A percentile compares a stretch with the other conserved stretches of the same genome.
Evolutionary conservation across 2,329 filamentous ascomycete genomes (phyloP).

Genomic region (Aspergillus sp.): DNA sequence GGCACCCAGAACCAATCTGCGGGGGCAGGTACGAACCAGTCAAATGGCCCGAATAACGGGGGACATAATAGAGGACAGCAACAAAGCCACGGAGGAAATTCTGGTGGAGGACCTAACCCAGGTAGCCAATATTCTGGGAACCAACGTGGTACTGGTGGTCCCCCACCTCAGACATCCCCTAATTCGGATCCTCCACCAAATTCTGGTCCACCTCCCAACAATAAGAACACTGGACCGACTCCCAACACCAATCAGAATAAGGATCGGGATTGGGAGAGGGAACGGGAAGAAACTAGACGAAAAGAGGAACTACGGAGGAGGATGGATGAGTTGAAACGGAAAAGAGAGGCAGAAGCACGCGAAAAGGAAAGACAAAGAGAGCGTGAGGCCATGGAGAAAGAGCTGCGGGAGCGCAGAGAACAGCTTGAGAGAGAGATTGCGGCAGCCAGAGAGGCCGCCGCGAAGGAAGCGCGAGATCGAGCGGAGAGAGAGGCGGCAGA

Average conservation of each 20-base stretch:
- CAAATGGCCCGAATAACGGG: conserved; percentile 20
- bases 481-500: conserved; percentile 19
- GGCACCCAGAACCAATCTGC: conserved; percentile 16
- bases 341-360: conserved; percentile 31
- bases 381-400: conserved; percentile 36
- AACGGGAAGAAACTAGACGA: conserved; percentile 16
- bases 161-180: conserved; percentile 8
- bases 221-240: conserved; percentile 4
- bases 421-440: conserved; percentile 35
- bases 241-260: background rate
- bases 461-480: conserved; percentile 14
- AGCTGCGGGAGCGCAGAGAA: conserved; percentile 35
- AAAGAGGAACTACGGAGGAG: conserved; percentile 34
- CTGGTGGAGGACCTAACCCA: conserved; percentile 21
- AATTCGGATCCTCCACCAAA: background rate
- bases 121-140: conserved; percentile 30
- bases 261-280: conserved; percentile 4
- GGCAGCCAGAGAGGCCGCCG: conserved; percentile 21
- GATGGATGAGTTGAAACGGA: conserved; percentile 34
- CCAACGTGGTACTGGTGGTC: conserved; percentile 24
- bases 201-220: too few relatives aligned
- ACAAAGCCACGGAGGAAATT: conserved; percentile 24
- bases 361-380: conserved; percentile 36
- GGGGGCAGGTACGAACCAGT: conserved; percentile 16
- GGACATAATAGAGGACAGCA: conserved; percentile 20